A percentile compares a stretch with the other conserved stretches of the same genome.
Evolutionary conservation across 192 early-diverging fungal genomes (phyloP).

Genomic region (Geranomyces michiganensis): DNA sequence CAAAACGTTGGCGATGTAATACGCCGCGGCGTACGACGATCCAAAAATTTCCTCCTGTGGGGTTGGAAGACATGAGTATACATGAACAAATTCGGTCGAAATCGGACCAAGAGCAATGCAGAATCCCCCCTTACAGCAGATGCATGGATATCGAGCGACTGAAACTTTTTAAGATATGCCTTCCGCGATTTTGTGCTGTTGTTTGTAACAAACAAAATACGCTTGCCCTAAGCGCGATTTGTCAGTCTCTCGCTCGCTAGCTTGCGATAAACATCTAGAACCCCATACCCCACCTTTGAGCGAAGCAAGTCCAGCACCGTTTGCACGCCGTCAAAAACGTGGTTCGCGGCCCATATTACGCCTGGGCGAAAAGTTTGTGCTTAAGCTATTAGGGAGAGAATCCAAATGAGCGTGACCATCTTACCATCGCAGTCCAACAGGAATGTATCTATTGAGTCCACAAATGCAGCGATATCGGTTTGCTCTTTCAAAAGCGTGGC

Average conservation of each 20-base stretch:
- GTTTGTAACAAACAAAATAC: constrained; percentile 96
- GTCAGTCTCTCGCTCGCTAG: not conserved
- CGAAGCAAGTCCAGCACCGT: constrained; percentile 77
- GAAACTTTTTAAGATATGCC: constrained; percentile 82
- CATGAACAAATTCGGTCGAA: no score
- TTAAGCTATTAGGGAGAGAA: not conserved
- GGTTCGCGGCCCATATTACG: constrained; percentile 87
- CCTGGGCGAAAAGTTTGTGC: constrained; percentile 51
- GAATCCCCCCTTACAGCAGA: constrained; percentile 64
- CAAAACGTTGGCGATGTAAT: constrained; percentile 82
- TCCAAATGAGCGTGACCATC: not conserved
- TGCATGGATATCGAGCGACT: constrained; percentile 77
- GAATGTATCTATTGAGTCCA: constrained; percentile 88
- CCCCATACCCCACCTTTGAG: constrained; percentile 50
- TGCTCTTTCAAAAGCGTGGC: not conserved
- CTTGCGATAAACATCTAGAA: not conserved
- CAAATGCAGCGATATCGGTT: constrained; percentile 45
- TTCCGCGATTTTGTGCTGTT: constrained; percentile 89
- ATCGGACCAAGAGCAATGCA: no score
- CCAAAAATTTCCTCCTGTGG: constrained; percentile 89
- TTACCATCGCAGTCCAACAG: constrained; percentile 96
- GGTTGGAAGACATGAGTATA: not conserved
- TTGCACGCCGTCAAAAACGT: constrained; percentile 66
- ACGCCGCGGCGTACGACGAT: constrained; percentile 90
- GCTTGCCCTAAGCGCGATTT: constrained; percentile 63